Conservation (phyloP, 176 grass and related monocot genomes). For the Phyllostachys edulis region DNA sequence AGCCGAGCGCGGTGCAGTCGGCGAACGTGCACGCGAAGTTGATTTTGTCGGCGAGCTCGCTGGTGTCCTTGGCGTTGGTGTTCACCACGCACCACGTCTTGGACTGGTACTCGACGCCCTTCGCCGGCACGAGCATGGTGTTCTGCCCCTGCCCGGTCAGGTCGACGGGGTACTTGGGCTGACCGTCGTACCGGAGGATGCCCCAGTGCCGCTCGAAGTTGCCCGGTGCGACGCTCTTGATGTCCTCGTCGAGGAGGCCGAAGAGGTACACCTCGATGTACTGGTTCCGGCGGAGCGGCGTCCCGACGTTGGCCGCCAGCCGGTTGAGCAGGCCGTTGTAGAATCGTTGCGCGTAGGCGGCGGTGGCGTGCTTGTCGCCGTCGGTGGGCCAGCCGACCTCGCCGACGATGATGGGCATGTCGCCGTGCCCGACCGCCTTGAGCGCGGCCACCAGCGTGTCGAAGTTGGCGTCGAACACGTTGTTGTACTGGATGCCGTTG, state of each 20-base stretch:
- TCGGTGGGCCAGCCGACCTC: conserved; percentile 97
- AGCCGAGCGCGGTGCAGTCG: conserved; percentile 63
- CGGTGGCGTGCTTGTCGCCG: conserved; percentile 69
- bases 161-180: conserved; percentile 79
- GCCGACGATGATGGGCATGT: conserved; percentile 72
- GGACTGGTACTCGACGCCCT: conserved; percentile 43
- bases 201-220: conserved; percentile 95
- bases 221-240: conserved; percentile 85
- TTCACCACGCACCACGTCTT: conserved; percentile 58
- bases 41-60: conserved; percentile 55
- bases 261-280: conserved; percentile 93
- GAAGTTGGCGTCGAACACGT: conserved; percentile 91
- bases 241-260: conserved; percentile 79
- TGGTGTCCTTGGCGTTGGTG: conserved; percentile 38
- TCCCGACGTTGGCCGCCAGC: conserved; percentile 59
- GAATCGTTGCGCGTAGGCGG: conserved; percentile 68
- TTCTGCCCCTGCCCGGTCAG: conserved; percentile 56
- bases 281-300: conserved; percentile 65
- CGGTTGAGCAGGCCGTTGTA: conserved; percentile 62
- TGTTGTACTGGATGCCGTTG: conserved; percentile 58
- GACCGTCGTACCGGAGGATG: conserved; percentile 78
- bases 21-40: conserved; percentile 60
- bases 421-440: conserved; percentile 50
- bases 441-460: conserved; percentile 81
- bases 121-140: conserved; percentile 44